Evolutionary conservation across 225 moss, liverwort and hornwort species (phyloP).

Genomic region (Thuidium tamariscinum): DNA sequence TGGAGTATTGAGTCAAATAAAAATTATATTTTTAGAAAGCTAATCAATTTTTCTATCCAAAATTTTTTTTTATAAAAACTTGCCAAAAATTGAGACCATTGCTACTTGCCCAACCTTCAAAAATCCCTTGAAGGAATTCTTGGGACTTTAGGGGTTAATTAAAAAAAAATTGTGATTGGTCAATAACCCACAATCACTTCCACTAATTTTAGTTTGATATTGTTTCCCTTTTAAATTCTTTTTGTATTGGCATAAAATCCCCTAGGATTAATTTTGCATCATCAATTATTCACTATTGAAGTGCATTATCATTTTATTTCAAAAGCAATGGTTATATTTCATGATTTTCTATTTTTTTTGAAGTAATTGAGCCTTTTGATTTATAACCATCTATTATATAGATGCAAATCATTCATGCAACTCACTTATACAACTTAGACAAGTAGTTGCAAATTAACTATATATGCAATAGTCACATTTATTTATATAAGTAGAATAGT

Average conservation of each 20-base stretch:
- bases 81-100: no score
- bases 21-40: no score
- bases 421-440: background rate
- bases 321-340: background rate
- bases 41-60: no score
- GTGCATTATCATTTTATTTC: background rate
- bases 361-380: accelerated
- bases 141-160: no score
- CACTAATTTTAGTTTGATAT: background rate
- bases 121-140: no score
- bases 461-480: background rate
- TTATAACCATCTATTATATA: background rate
- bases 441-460: background rate
- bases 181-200: no score
- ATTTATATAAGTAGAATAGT: background rate
- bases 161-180: background rate
- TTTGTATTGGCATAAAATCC: background rate
- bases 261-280: accelerated
- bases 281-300: accelerated
- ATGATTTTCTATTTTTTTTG: background rate
- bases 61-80: no score
- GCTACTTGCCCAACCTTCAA: no score
- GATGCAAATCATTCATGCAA: background rate
- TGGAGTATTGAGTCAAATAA: no score
- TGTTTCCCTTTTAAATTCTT: background rate